Conservation (phyloP, 164 flowering plant species). For the Vitis cinerea region DNA sequence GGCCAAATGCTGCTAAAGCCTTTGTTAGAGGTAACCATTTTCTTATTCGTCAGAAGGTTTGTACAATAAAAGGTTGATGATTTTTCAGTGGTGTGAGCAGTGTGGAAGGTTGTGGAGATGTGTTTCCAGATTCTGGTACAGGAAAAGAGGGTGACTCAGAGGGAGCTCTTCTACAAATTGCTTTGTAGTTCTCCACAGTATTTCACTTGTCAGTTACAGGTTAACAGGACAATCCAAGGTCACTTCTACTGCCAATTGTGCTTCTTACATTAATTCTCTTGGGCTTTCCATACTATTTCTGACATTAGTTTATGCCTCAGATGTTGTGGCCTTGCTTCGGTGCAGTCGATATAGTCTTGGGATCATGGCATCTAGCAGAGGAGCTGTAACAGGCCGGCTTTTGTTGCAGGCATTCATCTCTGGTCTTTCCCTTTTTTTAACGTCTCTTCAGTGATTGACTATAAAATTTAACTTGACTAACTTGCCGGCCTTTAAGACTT, state of each 20-base stretch:
- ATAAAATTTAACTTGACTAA: too few species aligned
- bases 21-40: constrained; percentile 68
- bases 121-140: constrained; percentile 62
- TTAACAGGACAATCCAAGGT: constrained; percentile 92
- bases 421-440: neutral
- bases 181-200: constrained; percentile 76
- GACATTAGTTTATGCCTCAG: constrained; percentile 27
- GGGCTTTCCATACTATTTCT: neutral
- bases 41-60: neutral
- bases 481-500: too few species aligned
- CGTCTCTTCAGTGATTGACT: too few species aligned
- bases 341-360: constrained; percentile 95
- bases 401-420: constrained; percentile 50
- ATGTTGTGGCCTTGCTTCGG: constrained; percentile 85
- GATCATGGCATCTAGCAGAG: constrained; percentile 96
- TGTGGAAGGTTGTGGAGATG: constrained; percentile 96
- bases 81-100: constrained; percentile 25
- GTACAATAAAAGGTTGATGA: neutral
- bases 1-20: constrained; percentile 62
- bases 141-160: constrained; percentile 82
- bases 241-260: neutral
- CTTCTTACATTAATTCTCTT: neutral
- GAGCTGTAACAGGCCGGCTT: constrained; percentile 78
- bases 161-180: constrained; percentile 90
- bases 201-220: constrained; percentile 68